These are phyloP conservation scores for Aureoboletus auriporus DNA, from an alignment of 768 basidiomycete species.

Conservation along the genomic window DNA sequence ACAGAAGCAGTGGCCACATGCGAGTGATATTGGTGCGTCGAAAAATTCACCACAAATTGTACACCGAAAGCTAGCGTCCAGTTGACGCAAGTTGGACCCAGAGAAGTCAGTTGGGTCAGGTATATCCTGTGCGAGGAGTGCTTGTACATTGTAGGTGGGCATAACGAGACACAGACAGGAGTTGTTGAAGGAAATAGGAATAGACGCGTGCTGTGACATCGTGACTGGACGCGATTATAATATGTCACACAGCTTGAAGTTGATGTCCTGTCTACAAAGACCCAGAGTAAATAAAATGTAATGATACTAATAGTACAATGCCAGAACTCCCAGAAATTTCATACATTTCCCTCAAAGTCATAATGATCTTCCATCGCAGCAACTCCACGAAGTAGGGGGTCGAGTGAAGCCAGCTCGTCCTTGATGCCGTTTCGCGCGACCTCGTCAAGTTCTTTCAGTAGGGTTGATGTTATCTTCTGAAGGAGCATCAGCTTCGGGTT, in stretches of 20 bases:
- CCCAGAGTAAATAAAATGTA: constrained; percentile 7
- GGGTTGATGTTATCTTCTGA: constrained; percentile 77
- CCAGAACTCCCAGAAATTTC: constrained; percentile 12
- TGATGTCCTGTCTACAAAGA: background rate
- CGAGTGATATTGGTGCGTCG: constrained; percentile 66
- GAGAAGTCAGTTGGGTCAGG: constrained; percentile 74
- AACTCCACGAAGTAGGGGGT: constrained; percentile 69
- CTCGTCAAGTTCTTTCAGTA: constrained; percentile 82
- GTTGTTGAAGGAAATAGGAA: background rate
- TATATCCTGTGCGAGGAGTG: constrained; percentile 34
- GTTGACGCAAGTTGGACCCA: constrained; percentile 48
- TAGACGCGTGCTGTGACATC: constrained; percentile 14
- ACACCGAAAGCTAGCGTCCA: constrained; percentile 69
- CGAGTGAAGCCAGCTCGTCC: constrained; percentile 78
- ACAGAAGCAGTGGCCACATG: constrained; percentile 82
- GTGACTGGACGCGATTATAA: constrained; percentile 25
- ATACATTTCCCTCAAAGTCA: constrained; percentile 40
- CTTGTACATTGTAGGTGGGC: constrained; percentile 27
- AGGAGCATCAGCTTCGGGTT: background rate
- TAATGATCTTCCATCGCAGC: constrained; percentile 37
- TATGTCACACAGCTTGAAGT: constrained; percentile 19
- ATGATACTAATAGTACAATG: constrained; percentile 27
- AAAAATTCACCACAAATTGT: constrained; percentile 74
- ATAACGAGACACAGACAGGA: constrained; percentile 6
- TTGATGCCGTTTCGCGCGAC: constrained; percentile 78